These are phyloP conservation scores for Tympanopsis confertula DNA, from an alignment of 2,329 filamentous ascomycete genomes.

Conservation along the genomic window DNA sequence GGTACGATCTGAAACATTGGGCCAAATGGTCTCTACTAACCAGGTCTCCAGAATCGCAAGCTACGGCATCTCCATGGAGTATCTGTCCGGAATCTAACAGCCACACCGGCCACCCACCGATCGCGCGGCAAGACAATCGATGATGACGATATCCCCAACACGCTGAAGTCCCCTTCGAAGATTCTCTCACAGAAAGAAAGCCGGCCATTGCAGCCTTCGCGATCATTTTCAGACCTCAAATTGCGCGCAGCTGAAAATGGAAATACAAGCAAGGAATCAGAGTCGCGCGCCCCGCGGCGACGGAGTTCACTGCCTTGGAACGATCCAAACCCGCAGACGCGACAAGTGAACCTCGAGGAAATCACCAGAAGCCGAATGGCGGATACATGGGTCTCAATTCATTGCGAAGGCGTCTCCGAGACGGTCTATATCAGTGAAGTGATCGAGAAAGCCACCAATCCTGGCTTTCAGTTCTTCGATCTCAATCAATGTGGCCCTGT, in stretches of 20 bases:
- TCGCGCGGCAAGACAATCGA: slow-evolving; percentile 44
- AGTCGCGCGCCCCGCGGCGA: slow-evolving; percentile 26
- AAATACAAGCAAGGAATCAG: neutral
- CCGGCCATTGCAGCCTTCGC: slow-evolving; percentile 38
- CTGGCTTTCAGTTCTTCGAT: slow-evolving; percentile 52
- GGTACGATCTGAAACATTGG: slow-evolving; percentile 19
- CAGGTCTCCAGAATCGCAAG: slow-evolving; percentile 42
- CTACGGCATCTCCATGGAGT: slow-evolving; percentile 51
- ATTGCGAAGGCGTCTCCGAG: slow-evolving; percentile 35
- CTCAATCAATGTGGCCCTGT: slow-evolving; percentile 38
- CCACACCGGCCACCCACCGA: slow-evolving; percentile 23
- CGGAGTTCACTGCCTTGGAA: slow-evolving; percentile 50
- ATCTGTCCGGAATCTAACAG: slow-evolving; percentile 47
- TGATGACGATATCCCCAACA: slow-evolving; percentile 48
- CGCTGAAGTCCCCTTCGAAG: slow-evolving; percentile 46
- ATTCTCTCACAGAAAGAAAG: slow-evolving; percentile 35
- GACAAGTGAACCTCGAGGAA: slow-evolving; percentile 47
- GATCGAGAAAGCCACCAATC: slow-evolving; percentile 49
- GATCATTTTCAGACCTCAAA: slow-evolving; percentile 43
- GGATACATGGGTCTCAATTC: slow-evolving; percentile 54
- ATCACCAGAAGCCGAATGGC: slow-evolving; percentile 45
- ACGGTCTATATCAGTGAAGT: slow-evolving; percentile 57
- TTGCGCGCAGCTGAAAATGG: slow-evolving; percentile 8
- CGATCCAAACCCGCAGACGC: slow-evolving; percentile 37
- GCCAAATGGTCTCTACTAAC: neutral